phyloP scores from a whole-genome alignment of 495 filamentous ascomycete genomes.

The Rostrohypoxylon terebratum region DNA sequence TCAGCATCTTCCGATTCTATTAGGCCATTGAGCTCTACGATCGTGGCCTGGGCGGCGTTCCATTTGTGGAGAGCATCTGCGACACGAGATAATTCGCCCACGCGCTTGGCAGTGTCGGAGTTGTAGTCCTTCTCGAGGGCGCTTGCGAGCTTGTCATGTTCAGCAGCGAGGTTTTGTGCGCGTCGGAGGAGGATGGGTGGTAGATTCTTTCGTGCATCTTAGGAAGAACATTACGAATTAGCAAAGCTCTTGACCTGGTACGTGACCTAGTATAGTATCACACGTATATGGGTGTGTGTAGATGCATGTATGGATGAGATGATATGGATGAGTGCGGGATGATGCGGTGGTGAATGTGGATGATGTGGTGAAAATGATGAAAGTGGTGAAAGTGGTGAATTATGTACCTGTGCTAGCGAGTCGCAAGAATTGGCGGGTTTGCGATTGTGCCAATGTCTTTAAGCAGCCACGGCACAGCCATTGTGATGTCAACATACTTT shows the following conservation, averaged over 20 bases:
- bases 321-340: too few species aligned
- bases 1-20: slow-evolving; percentile 64
- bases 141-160: slow-evolving; percentile 73
- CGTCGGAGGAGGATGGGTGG: slow-evolving; percentile 57
- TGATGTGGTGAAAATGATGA: not conserved
- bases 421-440: slow-evolving; percentile 52
- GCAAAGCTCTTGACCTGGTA: slow-evolving; percentile 9
- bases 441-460: slow-evolving; percentile 54
- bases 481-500: slow-evolving; percentile 64
- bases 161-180: slow-evolving; percentile 53
- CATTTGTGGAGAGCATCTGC: slow-evolving; percentile 76
- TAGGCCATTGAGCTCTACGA: slow-evolving; percentile 64
- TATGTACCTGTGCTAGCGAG: slow-evolving; percentile 60
- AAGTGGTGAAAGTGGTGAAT: too few species aligned
- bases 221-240: slow-evolving; percentile 18
- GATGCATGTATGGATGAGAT: too few species aligned
- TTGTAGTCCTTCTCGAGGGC: slow-evolving; percentile 74
- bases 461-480: slow-evolving; percentile 67
- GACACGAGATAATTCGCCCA: slow-evolving; percentile 79
- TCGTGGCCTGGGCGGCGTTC: slow-evolving; percentile 67
- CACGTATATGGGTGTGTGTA: too few species aligned
- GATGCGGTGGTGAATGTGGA: not conserved
- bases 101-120: slow-evolving; percentile 75
- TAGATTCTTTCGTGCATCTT: slow-evolving; percentile 40
- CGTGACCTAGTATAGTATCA: not conserved